Percentiles rank a stretch among this genome's conserved stretches.
Conservation (phyloP, 306 rosid genomes). For the Quercus variabilis region DNA sequence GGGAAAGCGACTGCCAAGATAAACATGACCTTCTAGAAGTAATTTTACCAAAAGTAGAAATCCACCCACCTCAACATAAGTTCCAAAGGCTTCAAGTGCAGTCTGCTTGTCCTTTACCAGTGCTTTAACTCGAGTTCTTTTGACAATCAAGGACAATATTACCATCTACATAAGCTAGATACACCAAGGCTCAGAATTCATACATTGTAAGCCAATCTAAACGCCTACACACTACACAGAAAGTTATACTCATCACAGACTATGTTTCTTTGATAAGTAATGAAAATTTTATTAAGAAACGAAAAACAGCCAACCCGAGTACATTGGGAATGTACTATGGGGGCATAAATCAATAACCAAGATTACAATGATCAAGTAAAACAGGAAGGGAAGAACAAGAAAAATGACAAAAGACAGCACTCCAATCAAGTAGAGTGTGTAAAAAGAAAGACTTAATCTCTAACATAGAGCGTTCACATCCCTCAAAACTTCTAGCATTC, state of each 20-base stretch:
- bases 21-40: background rate
- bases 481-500: too few relatives aligned
- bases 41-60: conserved; percentile 14
- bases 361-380: too few relatives aligned
- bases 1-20: background rate
- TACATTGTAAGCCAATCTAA: conserved; percentile 14
- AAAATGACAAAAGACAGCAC: too few relatives aligned
- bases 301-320: too few relatives aligned
- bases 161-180: conserved; percentile 73
- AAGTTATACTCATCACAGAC: background rate
- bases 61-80: conserved; percentile 77
- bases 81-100: conserved; percentile 93
- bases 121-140: conserved; percentile 68
- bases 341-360: too few relatives aligned
- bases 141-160: conserved; percentile 82
- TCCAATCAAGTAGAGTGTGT: too few relatives aligned
- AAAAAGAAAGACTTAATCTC: too few relatives aligned
- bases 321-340: too few relatives aligned
- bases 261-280: too few relatives aligned
- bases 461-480: too few relatives aligned
- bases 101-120: conserved; percentile 81
- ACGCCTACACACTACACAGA: background rate
- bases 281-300: too few relatives aligned
- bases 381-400: too few relatives aligned
- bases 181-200: conserved; percentile 31